phyloP scores from a whole-genome alignment of 2,329 filamentous ascomycete species.

The Neofusicoccum kwambonambiense region DNA sequence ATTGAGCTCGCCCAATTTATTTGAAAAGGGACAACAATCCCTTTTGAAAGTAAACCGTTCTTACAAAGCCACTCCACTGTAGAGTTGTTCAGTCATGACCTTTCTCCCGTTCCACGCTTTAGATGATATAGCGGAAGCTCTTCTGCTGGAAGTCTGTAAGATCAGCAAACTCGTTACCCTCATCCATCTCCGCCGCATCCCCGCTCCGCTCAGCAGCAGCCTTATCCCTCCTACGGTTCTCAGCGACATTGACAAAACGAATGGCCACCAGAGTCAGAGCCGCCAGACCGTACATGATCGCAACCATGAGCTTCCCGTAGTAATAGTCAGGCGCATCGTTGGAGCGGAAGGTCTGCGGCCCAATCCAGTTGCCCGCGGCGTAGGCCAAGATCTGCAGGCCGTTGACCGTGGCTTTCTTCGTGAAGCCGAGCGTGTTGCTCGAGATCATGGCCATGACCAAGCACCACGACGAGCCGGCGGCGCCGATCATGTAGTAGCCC shows the following conservation, averaged over 20 bases:
- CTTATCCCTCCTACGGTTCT: background rate
- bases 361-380: slow-evolving; percentile 42
- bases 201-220: background rate
- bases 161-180: background rate
- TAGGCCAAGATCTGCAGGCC: background rate
- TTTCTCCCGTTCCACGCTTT: too few species aligned
- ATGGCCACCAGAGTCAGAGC: background rate
- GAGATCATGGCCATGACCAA: slow-evolving; percentile 9
- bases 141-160: background rate
- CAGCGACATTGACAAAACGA: background rate
- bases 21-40: too few species aligned
- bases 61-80: too few species aligned
- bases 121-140: background rate
- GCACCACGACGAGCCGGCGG: background rate
- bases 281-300: background rate
- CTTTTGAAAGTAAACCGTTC: too few species aligned
- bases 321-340: slow-evolving; percentile 48
- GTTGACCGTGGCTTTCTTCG: background rate
- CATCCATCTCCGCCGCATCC: background rate
- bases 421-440: background rate
- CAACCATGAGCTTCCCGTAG: background rate
- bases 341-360: slow-evolving; percentile 42
- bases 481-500: background rate
- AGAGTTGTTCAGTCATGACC: too few species aligned
- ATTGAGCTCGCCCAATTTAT: too few species aligned